Evolutionary conservation across 169 alveolate genomes (phyloP).

Genomic region (Besnoitia besnoiti): DNA sequence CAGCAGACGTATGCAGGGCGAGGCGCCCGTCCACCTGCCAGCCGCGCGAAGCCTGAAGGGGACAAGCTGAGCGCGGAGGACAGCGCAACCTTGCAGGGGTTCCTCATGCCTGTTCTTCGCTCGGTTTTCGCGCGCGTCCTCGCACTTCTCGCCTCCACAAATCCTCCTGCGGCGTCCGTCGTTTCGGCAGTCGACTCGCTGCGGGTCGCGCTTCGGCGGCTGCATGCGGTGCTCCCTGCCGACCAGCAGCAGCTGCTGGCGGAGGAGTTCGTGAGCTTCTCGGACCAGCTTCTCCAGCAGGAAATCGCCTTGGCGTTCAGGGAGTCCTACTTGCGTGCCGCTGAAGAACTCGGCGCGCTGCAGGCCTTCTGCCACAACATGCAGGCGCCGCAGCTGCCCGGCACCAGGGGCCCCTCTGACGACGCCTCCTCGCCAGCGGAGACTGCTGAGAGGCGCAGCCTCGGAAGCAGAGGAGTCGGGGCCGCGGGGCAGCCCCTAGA

Average conservation of each 20-base stretch:
- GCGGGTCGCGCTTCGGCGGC: constrained; percentile 29
- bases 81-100: background rate
- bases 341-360: constrained; percentile 12
- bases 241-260: constrained; percentile 30
- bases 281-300: background rate
- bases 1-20: background rate
- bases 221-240: constrained; percentile 7
- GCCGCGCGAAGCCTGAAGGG: background rate
- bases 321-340: constrained; percentile 23
- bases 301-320: background rate
- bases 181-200: constrained; percentile 12
- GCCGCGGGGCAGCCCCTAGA: background rate
- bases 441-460: background rate
- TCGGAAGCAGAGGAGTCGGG: background rate
- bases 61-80: background rate
- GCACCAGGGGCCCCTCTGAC: background rate
- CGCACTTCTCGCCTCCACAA: background rate
- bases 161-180: constrained; percentile 31
- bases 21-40: background rate
- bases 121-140: background rate
- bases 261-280: background rate
- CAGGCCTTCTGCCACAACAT: background rate
- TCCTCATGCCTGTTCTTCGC: constrained; percentile 17
- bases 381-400: background rate
- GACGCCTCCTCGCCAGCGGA: background rate